These are phyloP conservation scores for Micractinium sp. DNA, from an alignment of 139 green algal genomes.

Conservation along the genomic window DNA sequence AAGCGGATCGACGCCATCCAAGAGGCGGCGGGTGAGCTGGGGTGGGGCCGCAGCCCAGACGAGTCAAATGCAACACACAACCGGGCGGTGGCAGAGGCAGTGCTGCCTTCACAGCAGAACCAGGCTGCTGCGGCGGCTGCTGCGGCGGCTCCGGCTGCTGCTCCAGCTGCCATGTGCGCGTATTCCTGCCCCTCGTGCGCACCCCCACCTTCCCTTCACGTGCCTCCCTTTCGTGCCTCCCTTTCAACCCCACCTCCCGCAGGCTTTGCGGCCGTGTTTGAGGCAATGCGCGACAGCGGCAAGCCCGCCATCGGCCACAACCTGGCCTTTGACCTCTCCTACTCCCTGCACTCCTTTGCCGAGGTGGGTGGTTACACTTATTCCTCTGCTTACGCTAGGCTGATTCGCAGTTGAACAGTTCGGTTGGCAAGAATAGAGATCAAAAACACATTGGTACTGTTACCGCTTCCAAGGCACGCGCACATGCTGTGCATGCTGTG, in stretches of 20 bases:
- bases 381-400: too few relatives aligned
- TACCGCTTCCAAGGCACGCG: too few relatives aligned
- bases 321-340: constrained; percentile 70
- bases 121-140: too few relatives aligned
- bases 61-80: too few relatives aligned
- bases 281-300: constrained; percentile 58
- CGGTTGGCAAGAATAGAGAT: too few relatives aligned
- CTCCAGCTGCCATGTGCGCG: neutral
- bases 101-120: too few relatives aligned
- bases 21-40: neutral
- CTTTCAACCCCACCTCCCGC: neutral
- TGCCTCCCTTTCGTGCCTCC: too few relatives aligned
- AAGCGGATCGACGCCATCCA: constrained; percentile 43
- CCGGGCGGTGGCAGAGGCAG: too few relatives aligned
- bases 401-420: too few relatives aligned
- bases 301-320: constrained; percentile 77
- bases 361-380: neutral
- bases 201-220: too few relatives aligned
- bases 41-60: neutral
- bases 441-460: too few relatives aligned
- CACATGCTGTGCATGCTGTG: neutral
- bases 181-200: neutral
- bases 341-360: constrained; percentile 63
- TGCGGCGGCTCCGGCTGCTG: neutral
- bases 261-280: constrained; percentile 55